Evolutionary conservation across 495 filamentous ascomycete species (phyloP), one percentile per base, ranked within the genome.

Genomic region (Melanomma pulvis-pyrius): DNA sequence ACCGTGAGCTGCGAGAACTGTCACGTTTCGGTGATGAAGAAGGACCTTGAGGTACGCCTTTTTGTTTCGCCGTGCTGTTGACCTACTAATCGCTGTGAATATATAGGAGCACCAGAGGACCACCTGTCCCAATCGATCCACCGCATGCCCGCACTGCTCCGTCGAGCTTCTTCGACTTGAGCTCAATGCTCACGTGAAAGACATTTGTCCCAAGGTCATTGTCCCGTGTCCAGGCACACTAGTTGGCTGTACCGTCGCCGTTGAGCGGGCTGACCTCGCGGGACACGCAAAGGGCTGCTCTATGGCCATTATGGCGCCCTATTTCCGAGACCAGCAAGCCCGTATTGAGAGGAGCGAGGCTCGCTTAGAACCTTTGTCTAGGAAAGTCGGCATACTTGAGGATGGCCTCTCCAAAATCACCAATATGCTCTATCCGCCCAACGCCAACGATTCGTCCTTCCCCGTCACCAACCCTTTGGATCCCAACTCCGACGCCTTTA

Each of bases 311-410:
- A 82, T 90, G 61, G 79, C 80, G 0, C 88, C 88, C 1, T 80
- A 85, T 51, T 78, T 90, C 29, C 77, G 82, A 53, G 76, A 79
- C 3, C 87, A 89, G 69, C 82, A 84, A 56, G 71, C 80, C 7
- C 82, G 85, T 1, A 75, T 87, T 11, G 80, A 84, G 34, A 79
- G 81, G 13, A 81, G 86, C 3, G 86, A 87, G 50, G 71, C 83
- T 47, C 83, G 80, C 22, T 79, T 87, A 57, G 81, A 82, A 52
- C 78, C 83, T 13, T 76, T 89, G 3, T 78, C 82, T 44, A 79
- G 83, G 57, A 85, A 84, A 60, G 81, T 88, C 47, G 82, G 85
- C 44, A 80, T 87, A 34, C 79, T 87, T 26, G 83, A 87, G 61
- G 81, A 80, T 36, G 84, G 82, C 0, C 74, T 87, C 24, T 68